Evolutionary conservation across 164 flowering plant species (phyloP).

Genomic region (Tetracentron sinense): DNA sequence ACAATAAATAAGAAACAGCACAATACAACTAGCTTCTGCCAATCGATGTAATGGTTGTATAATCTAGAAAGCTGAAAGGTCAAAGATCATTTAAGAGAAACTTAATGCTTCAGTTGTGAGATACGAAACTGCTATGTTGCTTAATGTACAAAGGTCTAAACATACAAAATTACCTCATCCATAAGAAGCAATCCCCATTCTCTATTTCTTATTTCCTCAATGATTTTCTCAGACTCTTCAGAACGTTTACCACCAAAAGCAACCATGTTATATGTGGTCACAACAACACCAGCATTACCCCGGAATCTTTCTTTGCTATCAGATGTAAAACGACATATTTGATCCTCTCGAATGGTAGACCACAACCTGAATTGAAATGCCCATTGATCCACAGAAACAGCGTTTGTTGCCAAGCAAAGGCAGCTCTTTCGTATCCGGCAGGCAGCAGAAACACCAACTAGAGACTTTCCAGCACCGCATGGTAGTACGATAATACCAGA

Average conservation of each 20-base stretch:
- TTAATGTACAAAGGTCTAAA: neutral
- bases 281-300: constrained; percentile 97
- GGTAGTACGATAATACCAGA: constrained; percentile 99
- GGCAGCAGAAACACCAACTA: constrained; percentile 99
- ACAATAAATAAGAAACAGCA: neutral
- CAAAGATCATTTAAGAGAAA: neutral
- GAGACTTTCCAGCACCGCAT: constrained; percentile 99
- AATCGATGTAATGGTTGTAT: too few species aligned
- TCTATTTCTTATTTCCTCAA: constrained; percentile 94
- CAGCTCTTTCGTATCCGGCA: constrained; percentile 88
- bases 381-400: constrained; percentile 99
- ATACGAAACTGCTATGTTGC: neutral
- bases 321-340: constrained; percentile 94
- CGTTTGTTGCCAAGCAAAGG: constrained; percentile 98
- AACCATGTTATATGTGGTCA: constrained; percentile 98
- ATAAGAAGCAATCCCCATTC: constrained; percentile 99
- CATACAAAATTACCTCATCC: constrained; percentile 74
- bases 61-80: neutral
- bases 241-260: constrained; percentile 99
- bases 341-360: constrained; percentile 89
- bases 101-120: neutral
- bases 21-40: neutral
- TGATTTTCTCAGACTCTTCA: constrained; percentile 96
- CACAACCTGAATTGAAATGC: constrained; percentile 93
- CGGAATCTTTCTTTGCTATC: constrained; percentile 97